Evolutionary conservation across 2,329 filamentous ascomycete species (phyloP).

Genomic region (Neofusicoccum laricinum): DNA sequence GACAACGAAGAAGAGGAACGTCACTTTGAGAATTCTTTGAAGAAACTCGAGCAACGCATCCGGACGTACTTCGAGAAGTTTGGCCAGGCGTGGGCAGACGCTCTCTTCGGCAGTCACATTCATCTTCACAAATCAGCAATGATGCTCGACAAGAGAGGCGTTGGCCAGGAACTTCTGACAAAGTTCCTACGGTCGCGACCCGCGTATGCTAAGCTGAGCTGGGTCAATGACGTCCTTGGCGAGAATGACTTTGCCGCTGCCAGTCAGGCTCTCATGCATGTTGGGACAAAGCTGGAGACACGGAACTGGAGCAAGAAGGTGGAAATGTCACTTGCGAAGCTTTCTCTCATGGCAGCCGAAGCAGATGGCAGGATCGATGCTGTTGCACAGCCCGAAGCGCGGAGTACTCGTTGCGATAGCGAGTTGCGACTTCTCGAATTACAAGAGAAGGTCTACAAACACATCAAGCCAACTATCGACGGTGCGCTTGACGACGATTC

Average conservation of each 20-base stretch:
- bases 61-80: slow-evolving; percentile 60
- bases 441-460: slow-evolving; percentile 75
- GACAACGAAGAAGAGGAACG: slow-evolving; percentile 28
- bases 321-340: slow-evolving; percentile 83
- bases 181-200: slow-evolving; percentile 71
- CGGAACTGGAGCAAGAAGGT: slow-evolving; percentile 93
- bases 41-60: slow-evolving; percentile 46
- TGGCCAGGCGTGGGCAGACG: slow-evolving; percentile 65
- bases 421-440: slow-evolving; percentile 69
- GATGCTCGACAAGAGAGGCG: slow-evolving; percentile 65
- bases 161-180: slow-evolving; percentile 71
- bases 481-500: slow-evolving; percentile 77
- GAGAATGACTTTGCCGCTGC: slow-evolving; percentile 75
- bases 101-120: slow-evolving; percentile 78
- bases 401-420: slow-evolving; percentile 53
- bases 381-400: slow-evolving; percentile 43
- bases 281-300: slow-evolving; percentile 69
- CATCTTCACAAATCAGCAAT: slow-evolving; percentile 43
- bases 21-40: slow-evolving; percentile 21
- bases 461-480: slow-evolving; percentile 65
- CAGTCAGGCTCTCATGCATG: slow-evolving; percentile 64
- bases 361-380: slow-evolving; percentile 28
- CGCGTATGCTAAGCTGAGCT: slow-evolving; percentile 74
- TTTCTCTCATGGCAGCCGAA: slow-evolving; percentile 64
- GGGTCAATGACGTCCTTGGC: slow-evolving; percentile 87